Base-by-base conservation (phyloP, 441 rosid species). In the Sinapis alba region DNA sequence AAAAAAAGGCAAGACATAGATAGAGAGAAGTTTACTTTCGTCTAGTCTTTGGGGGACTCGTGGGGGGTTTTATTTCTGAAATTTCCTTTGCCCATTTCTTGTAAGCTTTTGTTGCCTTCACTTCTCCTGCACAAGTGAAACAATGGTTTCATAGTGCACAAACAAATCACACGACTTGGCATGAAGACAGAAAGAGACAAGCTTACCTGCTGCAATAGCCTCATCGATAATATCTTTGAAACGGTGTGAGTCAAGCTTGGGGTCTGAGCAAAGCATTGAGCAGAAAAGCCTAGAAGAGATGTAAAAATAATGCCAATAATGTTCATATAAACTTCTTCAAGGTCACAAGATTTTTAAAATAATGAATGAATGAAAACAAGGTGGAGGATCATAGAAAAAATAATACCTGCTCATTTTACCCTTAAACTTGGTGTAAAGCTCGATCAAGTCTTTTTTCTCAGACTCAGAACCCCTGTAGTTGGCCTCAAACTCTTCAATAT, bases 221-320 rank as follows among this genome's bases (percentile, higher is more conserved):
- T 87, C 93, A 50, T 87, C 94, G 2, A 96, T 83, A 60, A 90
- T 85, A 78, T 84, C 90, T 88, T 81, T 91, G 82, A 88, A 91
- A 38, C 94, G 94, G 78, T 89, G 97, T n/a, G 97, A 93, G 81
- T 96, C 98, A 68, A 93, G 93, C 83, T 88, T 91, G 34, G 91
- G 85, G 74, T 93, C 87, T 1, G 97, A 96, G 84, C 97, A 91
- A 53, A 90, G 92, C 97, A 93, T 91, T 32, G 97, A 96, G 72
- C 94, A 89, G 84, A 96, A 96, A 45, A 89, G 87, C 85, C 98
- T 94, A 84, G 5, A 10, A 75, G 66, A 62, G 34, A 65, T 41
- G 23, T 12, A 23, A n/a, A n/a, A n/a, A 15, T 38, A 53, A 3
- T 1, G 9, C 3, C 43, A 21, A 9, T 4, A 54, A 26, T 57